phyloP scores from a whole-genome alignment of 2,329 filamentous ascomycete genomes.

The Blumeriella jaapii region DNA sequence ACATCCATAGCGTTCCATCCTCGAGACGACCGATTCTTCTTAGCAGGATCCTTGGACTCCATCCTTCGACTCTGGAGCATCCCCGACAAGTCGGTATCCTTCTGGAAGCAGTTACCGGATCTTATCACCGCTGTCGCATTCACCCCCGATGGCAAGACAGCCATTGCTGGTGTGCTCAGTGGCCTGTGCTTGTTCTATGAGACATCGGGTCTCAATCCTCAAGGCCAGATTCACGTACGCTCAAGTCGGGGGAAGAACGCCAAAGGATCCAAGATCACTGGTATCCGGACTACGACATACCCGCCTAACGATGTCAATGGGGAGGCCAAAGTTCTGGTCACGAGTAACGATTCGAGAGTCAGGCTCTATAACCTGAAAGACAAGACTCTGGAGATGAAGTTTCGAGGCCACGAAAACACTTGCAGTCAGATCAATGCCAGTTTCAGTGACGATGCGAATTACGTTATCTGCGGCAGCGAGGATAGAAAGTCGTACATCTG shows the following conservation, averaged over 20 bases:
- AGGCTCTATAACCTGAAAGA: constrained; percentile 82
- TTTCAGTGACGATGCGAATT: constrained; percentile 76
- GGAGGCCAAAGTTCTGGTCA: constrained; percentile 75
- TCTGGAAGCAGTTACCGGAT: constrained; percentile 62
- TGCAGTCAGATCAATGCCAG: constrained; percentile 83
- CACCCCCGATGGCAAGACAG: constrained; percentile 79
- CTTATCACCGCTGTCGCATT: constrained; percentile 93
- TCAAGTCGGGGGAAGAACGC: constrained; percentile 87
- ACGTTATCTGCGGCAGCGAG: constrained; percentile 88
- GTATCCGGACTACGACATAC: constrained; percentile 64
- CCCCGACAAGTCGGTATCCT: constrained; percentile 88
- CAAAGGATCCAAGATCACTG: constrained; percentile 95
- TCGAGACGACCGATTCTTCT: constrained; percentile 88
- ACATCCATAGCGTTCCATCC: constrained; percentile 93
- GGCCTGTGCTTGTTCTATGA: constrained; percentile 86
- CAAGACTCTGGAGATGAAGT: constrained; percentile 76
- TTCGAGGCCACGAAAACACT: constrained; percentile 81
- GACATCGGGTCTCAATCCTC: constrained; percentile 75
- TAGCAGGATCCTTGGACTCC: constrained; percentile 83
- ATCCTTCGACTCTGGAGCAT: constrained; percentile 92
- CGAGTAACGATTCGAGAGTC: constrained; percentile 88
- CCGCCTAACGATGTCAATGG: constrained; percentile 41
- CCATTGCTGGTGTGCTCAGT: constrained; percentile 78
- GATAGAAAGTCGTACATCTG: constrained; percentile 86
- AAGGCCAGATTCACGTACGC: constrained; percentile 83